Percentiles rank a stretch among this genome's conserved stretches.
These are phyloP conservation scores for Thalia dealbata DNA, from an alignment of 176 grass and related monocot genomes.

Conservation along the genomic window DNA sequence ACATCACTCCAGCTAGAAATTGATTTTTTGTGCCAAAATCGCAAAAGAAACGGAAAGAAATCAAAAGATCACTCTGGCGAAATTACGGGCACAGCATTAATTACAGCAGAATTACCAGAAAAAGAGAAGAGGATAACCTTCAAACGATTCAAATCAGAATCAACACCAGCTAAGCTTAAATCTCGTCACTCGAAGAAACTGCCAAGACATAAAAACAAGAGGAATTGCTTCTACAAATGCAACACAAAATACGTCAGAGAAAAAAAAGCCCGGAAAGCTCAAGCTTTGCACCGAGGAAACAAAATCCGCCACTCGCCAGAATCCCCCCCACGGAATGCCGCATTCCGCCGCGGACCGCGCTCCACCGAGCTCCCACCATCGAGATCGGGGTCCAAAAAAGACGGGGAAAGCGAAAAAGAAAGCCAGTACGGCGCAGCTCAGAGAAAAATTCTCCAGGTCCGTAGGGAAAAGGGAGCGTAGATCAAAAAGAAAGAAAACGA, in stretches of 20 bases:
- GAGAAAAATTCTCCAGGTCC: neutral
- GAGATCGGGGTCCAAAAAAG: neutral
- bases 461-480: neutral
- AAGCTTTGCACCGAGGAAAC: slow-evolving; percentile 1
- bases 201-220: neutral
- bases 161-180: neutral
- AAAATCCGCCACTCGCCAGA: neutral
- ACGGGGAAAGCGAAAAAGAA: neutral
- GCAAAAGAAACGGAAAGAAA: neutral
- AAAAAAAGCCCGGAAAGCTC: neutral
- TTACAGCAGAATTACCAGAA: neutral
- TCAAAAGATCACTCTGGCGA: neutral
- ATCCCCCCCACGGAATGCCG: neutral
- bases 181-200: neutral
- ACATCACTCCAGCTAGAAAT: too few relatives aligned
- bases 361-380: slow-evolving; percentile 3
- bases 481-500: neutral
- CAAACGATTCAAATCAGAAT: neutral
- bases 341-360: neutral
- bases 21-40: neutral
- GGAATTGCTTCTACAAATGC: neutral
- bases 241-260: neutral
- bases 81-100: neutral
- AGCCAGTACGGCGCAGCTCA: neutral
- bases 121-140: neutral